Percentiles rank a stretch among this genome's conserved stretches.
phyloP scores from a whole-genome alignment of 805 yeast species.

The Schizosaccharomyces octosporus region DNA sequence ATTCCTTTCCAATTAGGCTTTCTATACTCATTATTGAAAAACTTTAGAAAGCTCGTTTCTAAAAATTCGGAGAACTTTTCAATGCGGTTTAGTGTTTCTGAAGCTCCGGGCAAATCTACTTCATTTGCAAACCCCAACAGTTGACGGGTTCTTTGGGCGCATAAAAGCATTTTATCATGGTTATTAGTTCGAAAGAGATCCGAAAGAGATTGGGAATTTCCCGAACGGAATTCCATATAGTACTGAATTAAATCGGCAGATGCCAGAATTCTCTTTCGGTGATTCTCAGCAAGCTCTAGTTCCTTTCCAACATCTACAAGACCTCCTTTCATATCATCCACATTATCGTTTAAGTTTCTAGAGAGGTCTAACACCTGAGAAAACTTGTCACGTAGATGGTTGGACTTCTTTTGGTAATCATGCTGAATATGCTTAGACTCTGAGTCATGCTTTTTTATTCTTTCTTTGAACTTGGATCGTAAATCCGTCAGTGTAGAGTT shows the following conservation, averaged over 20 bases:
- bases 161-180: background rate
- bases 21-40: slow-evolving; percentile 51
- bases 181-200: background rate
- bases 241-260: background rate
- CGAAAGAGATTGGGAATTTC: background rate
- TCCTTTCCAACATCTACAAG: background rate
- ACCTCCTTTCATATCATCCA: background rate
- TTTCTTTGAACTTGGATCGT: background rate
- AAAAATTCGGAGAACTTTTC: slow-evolving; percentile 50
- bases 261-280: background rate
- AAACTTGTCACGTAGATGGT: background rate
- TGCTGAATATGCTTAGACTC: background rate
- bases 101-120: slow-evolving; percentile 6
- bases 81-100: slow-evolving; percentile 20
- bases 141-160: background rate
- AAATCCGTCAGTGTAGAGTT: background rate
- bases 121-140: background rate
- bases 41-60: slow-evolving; percentile 44
- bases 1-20: slow-evolving; percentile 43
- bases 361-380: background rate
- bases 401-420: background rate
- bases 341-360: background rate
- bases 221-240: background rate
- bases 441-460: background rate
- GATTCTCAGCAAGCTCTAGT: background rate